phyloP scores from a whole-genome alignment of 768 basidiomycete genomes.

The Podaxis sp. region DNA sequence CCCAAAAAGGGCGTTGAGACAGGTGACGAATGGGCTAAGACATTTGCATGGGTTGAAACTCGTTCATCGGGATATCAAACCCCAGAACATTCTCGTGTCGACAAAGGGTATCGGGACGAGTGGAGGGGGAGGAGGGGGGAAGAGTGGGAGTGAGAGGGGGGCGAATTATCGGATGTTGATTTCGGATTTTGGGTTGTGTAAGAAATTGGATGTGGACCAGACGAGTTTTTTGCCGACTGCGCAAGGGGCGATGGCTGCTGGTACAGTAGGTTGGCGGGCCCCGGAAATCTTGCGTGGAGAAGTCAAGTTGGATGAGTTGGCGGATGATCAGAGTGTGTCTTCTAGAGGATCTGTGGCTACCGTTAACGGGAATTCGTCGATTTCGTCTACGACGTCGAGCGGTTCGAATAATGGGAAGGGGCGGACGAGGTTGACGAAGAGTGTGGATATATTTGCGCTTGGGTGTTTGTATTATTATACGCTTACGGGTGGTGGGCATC shows the following conservation, averaged over 20 bases:
- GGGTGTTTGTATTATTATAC: conserved; percentile 96
- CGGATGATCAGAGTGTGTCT: conserved; percentile 61
- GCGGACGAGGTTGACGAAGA: conserved; percentile 80
- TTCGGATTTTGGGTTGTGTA: conserved; percentile 96
- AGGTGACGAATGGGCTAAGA: conserved; percentile 83
- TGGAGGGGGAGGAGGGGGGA: conserved; percentile 15
- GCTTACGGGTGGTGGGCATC: conserved; percentile 86
- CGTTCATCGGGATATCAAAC: conserved; percentile 98
- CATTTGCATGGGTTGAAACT: conserved; percentile 94
- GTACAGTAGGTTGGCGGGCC: conserved; percentile 96
- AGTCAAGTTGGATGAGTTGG: conserved; percentile 82
- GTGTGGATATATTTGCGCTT: conserved; percentile 94
- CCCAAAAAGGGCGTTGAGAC: conserved; percentile 80
- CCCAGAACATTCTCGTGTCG: conserved; percentile 93
- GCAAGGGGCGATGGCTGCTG: conserved; percentile 84
- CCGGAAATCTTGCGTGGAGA: conserved; percentile 95
- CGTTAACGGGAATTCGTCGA: conserved; percentile 29
- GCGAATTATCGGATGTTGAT: conserved; percentile 75
- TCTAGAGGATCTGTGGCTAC: conserved; percentile 63
- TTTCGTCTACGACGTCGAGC: conserved; percentile 17
- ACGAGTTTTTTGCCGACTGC: conserved; percentile 93
- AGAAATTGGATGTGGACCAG: conserved; percentile 92
- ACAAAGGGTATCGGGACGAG: conserved; percentile 49
- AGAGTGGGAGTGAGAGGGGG: background rate
- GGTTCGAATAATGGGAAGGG: conserved; percentile 29